phyloP scores from a whole-genome alignment of 2,329 filamentous ascomycete species.

The Penicillium sp. region DNA sequence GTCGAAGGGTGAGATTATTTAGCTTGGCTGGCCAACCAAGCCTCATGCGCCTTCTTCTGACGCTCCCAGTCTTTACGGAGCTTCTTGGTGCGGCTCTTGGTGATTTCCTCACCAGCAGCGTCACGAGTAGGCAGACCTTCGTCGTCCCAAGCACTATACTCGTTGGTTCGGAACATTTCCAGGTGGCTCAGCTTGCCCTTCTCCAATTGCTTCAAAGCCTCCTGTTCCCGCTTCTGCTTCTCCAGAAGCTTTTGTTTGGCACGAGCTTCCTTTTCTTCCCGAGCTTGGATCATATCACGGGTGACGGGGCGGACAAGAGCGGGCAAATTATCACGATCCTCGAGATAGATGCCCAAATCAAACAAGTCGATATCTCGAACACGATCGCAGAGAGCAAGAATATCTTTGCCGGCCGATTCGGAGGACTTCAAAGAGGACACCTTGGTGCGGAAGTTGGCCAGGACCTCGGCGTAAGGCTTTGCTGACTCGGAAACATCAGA shows the following conservation, averaged over 20 bases:
- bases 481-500: slow-evolving; percentile 33
- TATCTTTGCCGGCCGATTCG: slow-evolving; percentile 67
- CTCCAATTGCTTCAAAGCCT: slow-evolving; percentile 56
- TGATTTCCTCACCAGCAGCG: slow-evolving; percentile 75
- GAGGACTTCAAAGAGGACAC: slow-evolving; percentile 43
- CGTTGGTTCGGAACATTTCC: slow-evolving; percentile 61
- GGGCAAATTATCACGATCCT: slow-evolving; percentile 71
- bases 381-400: slow-evolving; percentile 75
- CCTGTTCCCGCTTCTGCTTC: slow-evolving; percentile 61
- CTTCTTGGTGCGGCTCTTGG: slow-evolving; percentile 80
- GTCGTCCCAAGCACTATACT: slow-evolving; percentile 79
- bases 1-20: slow-evolving; percentile 19
- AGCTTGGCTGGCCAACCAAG: slow-evolving; percentile 30
- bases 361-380: slow-evolving; percentile 82
- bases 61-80: slow-evolving; percentile 86
- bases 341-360: slow-evolving; percentile 82
- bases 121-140: slow-evolving; percentile 80
- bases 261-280: slow-evolving; percentile 57
- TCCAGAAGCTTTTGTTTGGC: slow-evolving; percentile 57
- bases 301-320: slow-evolving; percentile 74
- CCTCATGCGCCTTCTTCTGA: slow-evolving; percentile 70
- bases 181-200: slow-evolving; percentile 61
- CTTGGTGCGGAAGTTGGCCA: slow-evolving; percentile 48
- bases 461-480: slow-evolving; percentile 53
- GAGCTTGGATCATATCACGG: slow-evolving; percentile 58